These are phyloP conservation scores for Nitzschia palea DNA, from an alignment of 108 stramenopile genomes.

Conservation along the genomic window DNA sequence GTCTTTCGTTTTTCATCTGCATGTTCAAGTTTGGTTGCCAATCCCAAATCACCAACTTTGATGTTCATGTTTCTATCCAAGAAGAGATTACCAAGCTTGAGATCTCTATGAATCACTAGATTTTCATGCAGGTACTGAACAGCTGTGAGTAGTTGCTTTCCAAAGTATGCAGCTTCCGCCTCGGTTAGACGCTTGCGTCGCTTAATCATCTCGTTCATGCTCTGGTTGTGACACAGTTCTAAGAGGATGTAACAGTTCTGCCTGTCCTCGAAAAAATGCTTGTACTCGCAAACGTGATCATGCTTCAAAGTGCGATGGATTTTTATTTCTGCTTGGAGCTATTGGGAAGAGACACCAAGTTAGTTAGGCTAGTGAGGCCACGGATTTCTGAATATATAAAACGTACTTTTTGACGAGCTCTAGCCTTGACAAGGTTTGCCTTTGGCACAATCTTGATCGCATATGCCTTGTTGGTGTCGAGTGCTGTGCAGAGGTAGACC, in stretches of 20 bases:
- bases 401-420: constrained; percentile 91
- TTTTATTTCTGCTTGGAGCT: constrained; percentile 99
- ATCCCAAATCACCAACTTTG: constrained; percentile 96
- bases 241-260: constrained; percentile 97
- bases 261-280: constrained; percentile 97
- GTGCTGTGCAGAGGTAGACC: constrained; percentile 81
- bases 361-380: background rate
- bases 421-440: constrained; percentile 83
- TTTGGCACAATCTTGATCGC: constrained; percentile 95
- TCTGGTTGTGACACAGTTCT: constrained; percentile 96
- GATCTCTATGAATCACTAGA: constrained; percentile 96
- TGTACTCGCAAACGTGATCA: constrained; percentile 90
- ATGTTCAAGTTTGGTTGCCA: constrained; percentile 87
- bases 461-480: constrained; percentile 82
- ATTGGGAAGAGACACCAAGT: background rate
- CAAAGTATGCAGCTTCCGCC: constrained; percentile 78
- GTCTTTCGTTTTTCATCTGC: constrained; percentile 91
- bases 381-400: background rate
- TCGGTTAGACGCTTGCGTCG: constrained; percentile 88
- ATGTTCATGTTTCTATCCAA: constrained; percentile 78
- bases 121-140: constrained; percentile 89
- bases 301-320: constrained; percentile 96
- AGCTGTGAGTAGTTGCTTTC: constrained; percentile 87
- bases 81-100: constrained; percentile 99
- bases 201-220: constrained; percentile 94